Conservation (phyloP, 2,329 filamentous ascomycete genomes). For the Clonostachys rosea region DNA sequence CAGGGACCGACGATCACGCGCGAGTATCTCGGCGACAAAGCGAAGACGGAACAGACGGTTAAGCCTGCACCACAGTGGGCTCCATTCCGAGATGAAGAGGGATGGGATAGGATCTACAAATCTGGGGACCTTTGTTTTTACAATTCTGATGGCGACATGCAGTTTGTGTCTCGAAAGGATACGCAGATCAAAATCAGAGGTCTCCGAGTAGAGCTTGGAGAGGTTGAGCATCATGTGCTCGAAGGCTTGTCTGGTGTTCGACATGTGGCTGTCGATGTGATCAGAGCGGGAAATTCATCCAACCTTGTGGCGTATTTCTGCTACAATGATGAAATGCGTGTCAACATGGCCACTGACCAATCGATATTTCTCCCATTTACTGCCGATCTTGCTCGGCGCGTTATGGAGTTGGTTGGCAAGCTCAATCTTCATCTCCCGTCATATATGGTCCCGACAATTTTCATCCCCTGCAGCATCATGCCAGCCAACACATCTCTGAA, state of each 20-base stretch:
- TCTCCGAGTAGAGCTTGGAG: conserved; percentile 1
- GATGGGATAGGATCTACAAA: conserved; percentile 1
- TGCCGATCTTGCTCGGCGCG: not conserved
- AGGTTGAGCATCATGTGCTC: conserved; percentile 1
- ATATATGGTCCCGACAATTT: conserved; percentile 8
- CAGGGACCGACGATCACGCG: conserved; percentile 30
- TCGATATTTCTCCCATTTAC: not conserved
- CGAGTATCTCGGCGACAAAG: conserved; percentile 37
- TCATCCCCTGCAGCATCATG: conserved; percentile 3
- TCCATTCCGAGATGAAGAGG: not conserved
- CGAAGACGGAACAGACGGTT: conserved; percentile 14
- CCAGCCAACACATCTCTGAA: conserved; percentile 4
- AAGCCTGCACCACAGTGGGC: conserved; percentile 1
- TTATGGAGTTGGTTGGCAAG: not conserved
- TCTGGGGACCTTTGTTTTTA: conserved; percentile 2
- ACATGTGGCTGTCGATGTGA: conserved; percentile 2
- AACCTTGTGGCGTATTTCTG: conserved; percentile 1
- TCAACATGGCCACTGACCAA: too few relatives aligned
- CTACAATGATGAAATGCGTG: not conserved
- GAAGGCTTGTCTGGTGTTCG: not conserved
- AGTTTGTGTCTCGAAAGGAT: conserved; percentile 2
- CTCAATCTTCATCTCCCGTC: conserved; percentile 1
- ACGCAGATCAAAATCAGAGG: conserved; percentile 4
- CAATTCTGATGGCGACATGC: conserved; percentile 1
- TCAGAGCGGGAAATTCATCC: not conserved